Conservation (phyloP, 129 eudicot species). For the Oenanthe sinensis region DNA sequence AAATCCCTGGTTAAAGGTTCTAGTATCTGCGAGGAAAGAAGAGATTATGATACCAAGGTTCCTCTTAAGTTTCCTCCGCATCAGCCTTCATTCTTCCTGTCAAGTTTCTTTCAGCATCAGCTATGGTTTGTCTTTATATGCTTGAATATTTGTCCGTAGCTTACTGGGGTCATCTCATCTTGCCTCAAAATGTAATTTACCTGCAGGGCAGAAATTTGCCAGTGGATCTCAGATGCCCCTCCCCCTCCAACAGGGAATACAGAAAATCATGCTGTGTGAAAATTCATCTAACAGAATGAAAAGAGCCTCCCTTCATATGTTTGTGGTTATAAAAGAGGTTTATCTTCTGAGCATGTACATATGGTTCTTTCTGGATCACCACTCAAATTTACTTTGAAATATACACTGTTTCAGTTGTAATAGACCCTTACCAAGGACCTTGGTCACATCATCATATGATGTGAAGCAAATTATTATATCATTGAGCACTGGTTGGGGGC, state of each 20-base stretch:
- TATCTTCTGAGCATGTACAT: not conserved
- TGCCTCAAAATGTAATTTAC: too few relatives aligned
- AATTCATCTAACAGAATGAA: not conserved
- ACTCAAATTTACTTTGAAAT: too few relatives aligned
- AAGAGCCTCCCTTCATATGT: not conserved
- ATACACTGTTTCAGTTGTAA: not conserved
- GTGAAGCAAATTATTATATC: too few relatives aligned
- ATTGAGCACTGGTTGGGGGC: too few relatives aligned
- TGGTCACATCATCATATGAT: not conserved
- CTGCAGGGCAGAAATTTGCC: not conserved
- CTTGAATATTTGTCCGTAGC: not conserved
- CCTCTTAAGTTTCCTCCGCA: not conserved
- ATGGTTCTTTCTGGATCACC: not conserved
- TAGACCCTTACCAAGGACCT: not conserved
- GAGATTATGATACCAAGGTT: not conserved
- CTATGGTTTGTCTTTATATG: not conserved
- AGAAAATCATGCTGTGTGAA: not conserved
- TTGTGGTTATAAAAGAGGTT: not conserved
- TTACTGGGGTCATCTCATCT: not conserved
- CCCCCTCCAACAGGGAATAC: not conserved
- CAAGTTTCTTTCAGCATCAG: not conserved
- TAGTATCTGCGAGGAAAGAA: not conserved
- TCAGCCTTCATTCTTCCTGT: not conserved
- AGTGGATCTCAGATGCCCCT: not conserved
- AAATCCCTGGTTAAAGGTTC: not conserved